Base-by-base conservation (phyloP, 2,329 filamentous ascomycete genomes). In the Penicillium crustosum region DNA sequence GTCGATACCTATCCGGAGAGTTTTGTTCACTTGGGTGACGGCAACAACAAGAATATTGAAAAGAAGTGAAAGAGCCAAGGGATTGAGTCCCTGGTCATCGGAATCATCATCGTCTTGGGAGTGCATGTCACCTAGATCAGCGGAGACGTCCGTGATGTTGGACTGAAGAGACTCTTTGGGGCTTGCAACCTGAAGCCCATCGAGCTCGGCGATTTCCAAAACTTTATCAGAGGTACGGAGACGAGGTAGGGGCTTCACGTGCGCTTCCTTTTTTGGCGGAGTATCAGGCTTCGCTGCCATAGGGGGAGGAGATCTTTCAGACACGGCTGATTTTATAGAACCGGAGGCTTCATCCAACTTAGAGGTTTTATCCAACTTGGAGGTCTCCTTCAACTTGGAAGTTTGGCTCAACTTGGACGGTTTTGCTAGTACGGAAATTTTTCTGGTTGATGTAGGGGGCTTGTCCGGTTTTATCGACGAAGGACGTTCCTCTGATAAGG, bases 141-240 rank as follows among this genome's bases (percentile, higher is more conserved):
- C 55, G 45, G 51, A 58, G 21, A 67, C 55, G 36, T 64, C 44
- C 7, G 64, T 63, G 29, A 67, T 63, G 36, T 67, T 69, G 27
- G 61, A 53, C 23, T 65, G 59, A 33, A 62, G 48, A 33, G 21
- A 41, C 13, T 57, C 57, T 27, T 65, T 68, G 23, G 57, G 51
- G 25, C 60, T 66, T 19, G 63, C 55, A 5, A 75, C 64, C 55
- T 75, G 73, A 27, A 68, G 61, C 9, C 73, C 72, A 45, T 75
- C 73, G 31, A 75, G 55, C 50, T 75, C 73, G 4, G 73, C 73
- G 19, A 75, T 69, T 56, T 71, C 70, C 6, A 67, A 47, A 2
- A 68, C 58, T 50, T 55, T 61, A 42, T 23, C 10, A 29, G 21
- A 13, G n/a, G 55, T 64, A 45, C 36, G 25, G 23, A 53, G 43